Evolutionary conservation across 2,329 filamentous ascomycete genomes (phyloP), one percentile per base, ranked within the genome.

Genomic region (Alternaria metachromatica): DNA sequence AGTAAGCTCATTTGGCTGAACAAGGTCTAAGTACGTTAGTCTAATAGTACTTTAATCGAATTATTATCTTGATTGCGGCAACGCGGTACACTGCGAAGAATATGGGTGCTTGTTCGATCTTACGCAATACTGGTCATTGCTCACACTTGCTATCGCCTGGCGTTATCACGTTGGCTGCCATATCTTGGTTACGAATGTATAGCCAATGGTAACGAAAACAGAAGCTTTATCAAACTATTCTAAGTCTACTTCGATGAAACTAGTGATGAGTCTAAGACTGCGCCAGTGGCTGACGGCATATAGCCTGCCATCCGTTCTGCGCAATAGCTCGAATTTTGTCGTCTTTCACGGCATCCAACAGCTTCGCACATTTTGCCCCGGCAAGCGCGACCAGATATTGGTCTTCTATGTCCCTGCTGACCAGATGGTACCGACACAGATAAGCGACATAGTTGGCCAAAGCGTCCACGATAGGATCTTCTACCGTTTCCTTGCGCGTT

Each of bases 1-100:
- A 90, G 88, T 67, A 82, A 82, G 67, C 78, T 90, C 28, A 81
- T 90, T 6, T 82, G 87, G 56, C 68, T 90, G 60, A 81, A 87
- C 66, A 88, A 76, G 72, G 51, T 55, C 9, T 62, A 18, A 54
- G 8, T 25, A 41, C 11, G 8, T 18, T 3, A 9, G 37, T 10
- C 2, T 25, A 5, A 12, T 18, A 15, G 30, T 53, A n/a, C 30
- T 10, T 2, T n/a, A 25, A 53, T 25, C 49, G 6, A 37, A 37
- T 18, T 2, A 37, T 2, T 7, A 11, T 6, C 1, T 1, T 5
- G 12, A 41, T 5, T n/a, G 9, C 2, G 4, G 20, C 30, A 58
- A 41, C n/a, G 37, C 37, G 37, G 37, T 18, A 3, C 37, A 41
- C 37, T 41, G 0, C 11, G 37, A 41, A 41, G 25, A 18, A 41